Evolutionary conservation across 169 alveolate species (phyloP).

Genomic region (Eimeria praecox): DNA sequence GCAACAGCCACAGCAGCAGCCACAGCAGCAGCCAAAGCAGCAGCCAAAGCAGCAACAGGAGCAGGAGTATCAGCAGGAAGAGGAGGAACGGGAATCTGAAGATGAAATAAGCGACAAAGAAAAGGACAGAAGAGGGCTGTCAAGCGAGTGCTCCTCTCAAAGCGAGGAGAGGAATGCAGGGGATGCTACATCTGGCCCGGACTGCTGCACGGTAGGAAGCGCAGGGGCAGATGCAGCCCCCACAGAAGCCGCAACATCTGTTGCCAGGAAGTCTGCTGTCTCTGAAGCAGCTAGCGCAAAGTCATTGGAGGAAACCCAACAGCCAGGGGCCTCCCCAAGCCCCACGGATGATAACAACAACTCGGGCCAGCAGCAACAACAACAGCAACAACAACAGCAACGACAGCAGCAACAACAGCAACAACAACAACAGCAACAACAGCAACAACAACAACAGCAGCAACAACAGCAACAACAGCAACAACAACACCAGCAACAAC

Average conservation of each 20-base stretch:
- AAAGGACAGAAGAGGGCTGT: not conserved
- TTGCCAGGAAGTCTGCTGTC: not conserved
- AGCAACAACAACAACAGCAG: slow-evolving; percentile 14
- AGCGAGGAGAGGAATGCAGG: not conserved
- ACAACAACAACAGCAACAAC: not conserved
- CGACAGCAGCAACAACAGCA: not conserved
- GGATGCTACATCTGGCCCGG: not conserved
- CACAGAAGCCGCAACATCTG: not conserved
- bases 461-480: slow-evolving; percentile 22
- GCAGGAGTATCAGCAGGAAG: not conserved
- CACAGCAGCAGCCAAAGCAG: slow-evolving; percentile 6
- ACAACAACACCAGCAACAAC: not conserved
- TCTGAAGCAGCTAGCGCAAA: slow-evolving; percentile 5
- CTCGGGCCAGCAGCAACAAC: not conserved
- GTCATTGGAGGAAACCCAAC: not conserved
- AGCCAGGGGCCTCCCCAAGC: not conserved
- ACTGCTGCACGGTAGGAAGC: not conserved
- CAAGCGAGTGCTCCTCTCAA: not conserved
- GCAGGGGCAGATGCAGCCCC: not conserved
- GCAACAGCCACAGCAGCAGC: slow-evolving; percentile 10
- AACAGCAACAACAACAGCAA: slow-evolving; percentile 14
- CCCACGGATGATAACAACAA: not conserved
- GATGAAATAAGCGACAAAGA: not conserved
- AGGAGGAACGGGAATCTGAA: not conserved
- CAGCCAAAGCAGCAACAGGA: not conserved